Evolutionary conservation across 2,329 filamentous ascomycete species (phyloP), one percentile per base, ranked within the genome.

Genomic region (Exophiala oligosperma): DNA sequence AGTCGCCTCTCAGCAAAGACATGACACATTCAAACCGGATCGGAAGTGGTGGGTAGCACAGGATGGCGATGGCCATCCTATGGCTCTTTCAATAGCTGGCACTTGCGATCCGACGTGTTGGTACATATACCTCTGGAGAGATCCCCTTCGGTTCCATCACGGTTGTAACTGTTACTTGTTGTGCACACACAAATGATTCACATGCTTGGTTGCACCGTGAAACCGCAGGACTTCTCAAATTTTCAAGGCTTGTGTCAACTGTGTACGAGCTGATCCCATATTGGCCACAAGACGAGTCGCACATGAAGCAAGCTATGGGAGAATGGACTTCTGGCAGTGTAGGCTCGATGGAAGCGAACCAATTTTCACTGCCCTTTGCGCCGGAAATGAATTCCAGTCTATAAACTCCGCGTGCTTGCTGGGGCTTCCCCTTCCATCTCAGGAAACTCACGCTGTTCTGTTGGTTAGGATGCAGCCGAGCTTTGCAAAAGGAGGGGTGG

Each of bases 91-190:
- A 29, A 12, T 12, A 28, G 23, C 46, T n/a, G 28, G 46, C n/a
- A 29, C 28, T 11, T 28, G n/a, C 14, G n/a, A 48, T 29, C 46
- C 46, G 46, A 48, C 46, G 28, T 29, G n/a, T 48, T 48, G 46
- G 46, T 48, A 48, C 46, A 48, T 17, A 48, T 48, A 48, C 46
- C 26, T 48, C 17, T 4, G 23, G 40, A n/a, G n/a, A 48, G 23
- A n/a, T 48, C n/a, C 14, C 12, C 23, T 12, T 48, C 28, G 26
- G 23, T 26, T 32, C 46, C n/a, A n/a, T 26, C 1, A 5, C n/a
- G 9, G 28, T 29, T 48, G 46, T 48, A 48, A 24, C 46, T 48
- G 46, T 48, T 48, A 48, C 46, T 29, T n/a, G 24, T 48, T 26
- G 24, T 9, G 14, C 32, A n/a, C 28, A 9, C 24, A 4, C 24